Conservation (phyloP, 2,329 filamentous ascomycete genomes). For the Tolypocladium guangdongense region DNA sequence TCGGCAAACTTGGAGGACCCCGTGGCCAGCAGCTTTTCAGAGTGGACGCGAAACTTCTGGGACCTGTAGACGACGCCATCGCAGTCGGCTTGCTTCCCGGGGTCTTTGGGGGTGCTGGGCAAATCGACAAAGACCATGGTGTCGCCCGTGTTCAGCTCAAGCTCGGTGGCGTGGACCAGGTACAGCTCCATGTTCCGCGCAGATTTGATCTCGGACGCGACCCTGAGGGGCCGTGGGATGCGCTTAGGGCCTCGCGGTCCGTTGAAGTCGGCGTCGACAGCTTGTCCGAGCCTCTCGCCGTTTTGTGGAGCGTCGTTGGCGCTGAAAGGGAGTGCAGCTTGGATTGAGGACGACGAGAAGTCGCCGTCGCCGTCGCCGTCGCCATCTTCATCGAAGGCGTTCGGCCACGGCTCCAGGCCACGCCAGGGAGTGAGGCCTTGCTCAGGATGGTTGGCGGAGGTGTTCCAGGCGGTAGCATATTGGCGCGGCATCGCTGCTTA, state of each 20-base stretch:
- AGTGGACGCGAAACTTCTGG: conserved; percentile 32
- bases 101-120: conserved; percentile 11
- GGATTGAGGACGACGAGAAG: not conserved
- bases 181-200: conserved; percentile 15
- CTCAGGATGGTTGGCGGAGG: not conserved
- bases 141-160: conserved; percentile 25
- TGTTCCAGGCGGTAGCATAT: not conserved
- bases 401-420: not conserved
- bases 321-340: not conserved
- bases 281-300: not conserved
- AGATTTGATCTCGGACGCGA: conserved; percentile 6
- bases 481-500: not conserved
- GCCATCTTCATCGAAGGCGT: not conserved
- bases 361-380: not conserved
- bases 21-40: conserved; percentile 32
- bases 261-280: not conserved
- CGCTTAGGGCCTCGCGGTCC: not conserved
- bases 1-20: conserved; percentile 35
- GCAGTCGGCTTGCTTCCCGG: conserved; percentile 18
- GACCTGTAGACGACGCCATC: conserved; percentile 21
- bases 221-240: not conserved
- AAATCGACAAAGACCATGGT: conserved; percentile 34
- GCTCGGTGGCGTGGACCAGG: conserved; percentile 13
- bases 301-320: not conserved
- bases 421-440: not conserved